Evolutionary conservation across 371 early-diverging fungal genomes (phyloP).

Genomic region (Mucor irregularis): DNA sequence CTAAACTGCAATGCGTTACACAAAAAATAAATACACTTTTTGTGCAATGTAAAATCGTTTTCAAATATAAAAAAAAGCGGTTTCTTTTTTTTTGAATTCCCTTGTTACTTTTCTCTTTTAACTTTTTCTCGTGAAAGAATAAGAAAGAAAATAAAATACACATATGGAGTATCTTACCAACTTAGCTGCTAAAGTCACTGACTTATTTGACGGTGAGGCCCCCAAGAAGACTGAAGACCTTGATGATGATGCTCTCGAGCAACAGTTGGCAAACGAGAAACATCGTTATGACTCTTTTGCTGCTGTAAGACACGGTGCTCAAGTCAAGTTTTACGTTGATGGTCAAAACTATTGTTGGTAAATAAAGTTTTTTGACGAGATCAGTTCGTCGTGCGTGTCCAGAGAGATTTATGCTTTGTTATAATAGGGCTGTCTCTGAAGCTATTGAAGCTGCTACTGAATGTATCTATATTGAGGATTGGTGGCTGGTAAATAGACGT

Average conservation of each 20-base stretch:
- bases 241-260: slow-evolving; percentile 29
- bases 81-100: slow-evolving; percentile 12
- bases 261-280: slow-evolving; percentile 28
- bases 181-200: slow-evolving; percentile 26
- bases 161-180: slow-evolving; percentile 36
- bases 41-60: slow-evolving; percentile 5
- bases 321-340: slow-evolving; percentile 78
- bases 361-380: too few species aligned
- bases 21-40: slow-evolving; percentile 4
- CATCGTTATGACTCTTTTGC: slow-evolving; percentile 85
- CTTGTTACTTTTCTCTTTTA: slow-evolving; percentile 8
- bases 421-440: slow-evolving; percentile 72
- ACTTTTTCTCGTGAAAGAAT: background rate
- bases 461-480: slow-evolving; percentile 86
- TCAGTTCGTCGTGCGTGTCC: too few species aligned
- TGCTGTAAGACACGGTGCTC: slow-evolving; percentile 69
- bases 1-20: too few species aligned
- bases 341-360: slow-evolving; percentile 81
- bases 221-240: slow-evolving; percentile 3
- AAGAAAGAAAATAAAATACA: too few species aligned
- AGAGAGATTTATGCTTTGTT: too few species aligned
- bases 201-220: slow-evolving; percentile 20
- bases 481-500: slow-evolving; percentile 78
- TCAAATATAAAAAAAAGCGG: background rate
- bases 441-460: slow-evolving; percentile 75